Conservation (phyloP, 352 stramenopile species). For the Globisporangium paroecandrum region DNA sequence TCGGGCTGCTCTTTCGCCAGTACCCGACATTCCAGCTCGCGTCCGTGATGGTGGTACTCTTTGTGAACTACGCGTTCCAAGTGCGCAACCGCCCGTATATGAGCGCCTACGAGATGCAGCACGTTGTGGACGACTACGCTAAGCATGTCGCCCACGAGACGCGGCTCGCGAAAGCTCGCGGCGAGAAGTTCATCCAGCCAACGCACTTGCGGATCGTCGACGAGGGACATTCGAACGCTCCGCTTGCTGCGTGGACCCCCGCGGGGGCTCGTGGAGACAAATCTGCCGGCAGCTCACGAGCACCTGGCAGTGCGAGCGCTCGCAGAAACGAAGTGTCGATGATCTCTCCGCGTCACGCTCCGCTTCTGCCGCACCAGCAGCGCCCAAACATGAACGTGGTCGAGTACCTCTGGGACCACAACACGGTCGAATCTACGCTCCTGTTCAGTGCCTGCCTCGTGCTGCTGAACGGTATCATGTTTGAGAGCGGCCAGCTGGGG, state of each 20-base stretch:
- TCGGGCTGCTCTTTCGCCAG: constrained; percentile 67
- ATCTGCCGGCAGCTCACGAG: not conserved
- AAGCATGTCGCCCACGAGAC: constrained; percentile 48
- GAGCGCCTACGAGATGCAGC: constrained; percentile 56
- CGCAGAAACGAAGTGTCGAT: constrained; percentile 6
- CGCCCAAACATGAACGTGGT: constrained; percentile 38
- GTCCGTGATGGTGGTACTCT: constrained; percentile 71
- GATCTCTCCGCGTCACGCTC: not conserved
- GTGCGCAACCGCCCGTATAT: constrained; percentile 75
- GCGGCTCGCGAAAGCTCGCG: constrained; percentile 46
- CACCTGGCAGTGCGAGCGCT: not conserved
- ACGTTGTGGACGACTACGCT: constrained; percentile 55
- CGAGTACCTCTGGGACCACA: constrained; percentile 77
- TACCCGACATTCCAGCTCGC: constrained; percentile 75
- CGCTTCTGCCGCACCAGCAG: constrained; percentile 21
- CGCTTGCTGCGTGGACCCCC: constrained; percentile 27
- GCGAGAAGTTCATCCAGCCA: constrained; percentile 49
- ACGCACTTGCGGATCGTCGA: constrained; percentile 42
- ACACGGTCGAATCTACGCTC: constrained; percentile 69
- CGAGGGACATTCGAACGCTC: constrained; percentile 8
- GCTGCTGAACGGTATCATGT: constrained; percentile 59
- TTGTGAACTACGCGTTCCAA: constrained; percentile 73
- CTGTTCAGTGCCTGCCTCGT: constrained; percentile 71
- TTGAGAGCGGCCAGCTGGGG: constrained; percentile 59
- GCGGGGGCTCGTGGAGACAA: not conserved